These are phyloP conservation scores for Flaveria ramosissima DNA, from an alignment of 129 eudicot species.

Conservation along the genomic window DNA sequence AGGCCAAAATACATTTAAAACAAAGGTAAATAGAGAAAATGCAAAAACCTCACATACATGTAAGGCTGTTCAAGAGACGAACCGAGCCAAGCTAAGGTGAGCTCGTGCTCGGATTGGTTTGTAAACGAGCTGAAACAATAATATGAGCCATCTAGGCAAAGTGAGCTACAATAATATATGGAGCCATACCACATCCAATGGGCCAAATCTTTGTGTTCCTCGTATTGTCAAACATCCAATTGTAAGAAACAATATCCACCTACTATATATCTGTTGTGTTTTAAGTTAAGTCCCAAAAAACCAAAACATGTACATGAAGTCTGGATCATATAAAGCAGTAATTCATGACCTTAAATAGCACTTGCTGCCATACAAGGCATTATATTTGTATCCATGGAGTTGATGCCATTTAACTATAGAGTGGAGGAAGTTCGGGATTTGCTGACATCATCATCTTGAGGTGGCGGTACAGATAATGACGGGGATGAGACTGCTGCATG, in stretches of 20 bases:
- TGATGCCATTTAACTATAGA: conserved; percentile 20
- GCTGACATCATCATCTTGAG: conserved; percentile 52
- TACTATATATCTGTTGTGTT: neutral
- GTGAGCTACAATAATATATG: neutral
- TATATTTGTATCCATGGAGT: neutral
- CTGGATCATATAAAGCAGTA: neutral
- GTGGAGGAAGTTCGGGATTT: conserved; percentile 62
- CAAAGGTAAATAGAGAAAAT: conserved; percentile 10
- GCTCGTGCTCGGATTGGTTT: too few relatives aligned
- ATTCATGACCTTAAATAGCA: conserved; percentile 12
- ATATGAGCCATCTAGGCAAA: too few relatives aligned
- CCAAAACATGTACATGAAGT: conserved; percentile 29
- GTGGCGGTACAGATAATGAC: conserved; percentile 51
- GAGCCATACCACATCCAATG: neutral
- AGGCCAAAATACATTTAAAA: neutral
- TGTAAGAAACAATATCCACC: neutral
- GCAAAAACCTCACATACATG: neutral
- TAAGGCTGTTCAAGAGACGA: too few relatives aligned
- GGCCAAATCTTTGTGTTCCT: neutral
- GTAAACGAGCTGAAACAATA: too few relatives aligned
- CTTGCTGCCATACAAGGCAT: conserved; percentile 15
- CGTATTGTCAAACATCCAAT: neutral
- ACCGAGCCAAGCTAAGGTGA: too few relatives aligned
- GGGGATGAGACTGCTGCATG: conserved; percentile 65
- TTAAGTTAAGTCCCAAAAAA: neutral